phyloP scores from a whole-genome alignment of 768 basidiomycete species.

The Favolaschia claudopus region DNA sequence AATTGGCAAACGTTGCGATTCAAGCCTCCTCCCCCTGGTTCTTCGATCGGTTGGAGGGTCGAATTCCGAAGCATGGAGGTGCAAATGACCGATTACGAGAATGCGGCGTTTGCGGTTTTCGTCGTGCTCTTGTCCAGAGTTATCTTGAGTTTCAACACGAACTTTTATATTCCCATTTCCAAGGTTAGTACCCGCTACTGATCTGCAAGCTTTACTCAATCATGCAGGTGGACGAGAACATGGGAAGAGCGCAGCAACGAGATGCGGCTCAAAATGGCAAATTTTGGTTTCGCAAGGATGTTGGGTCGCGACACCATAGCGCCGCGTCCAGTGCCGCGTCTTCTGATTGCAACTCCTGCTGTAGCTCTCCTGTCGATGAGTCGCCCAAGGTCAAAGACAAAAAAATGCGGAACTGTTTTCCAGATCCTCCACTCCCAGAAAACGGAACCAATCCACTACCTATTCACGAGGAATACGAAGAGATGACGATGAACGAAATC shows the following conservation, averaged over 20 bases:
- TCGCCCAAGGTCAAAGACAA: constrained; percentile 60
- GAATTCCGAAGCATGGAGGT: constrained; percentile 99
- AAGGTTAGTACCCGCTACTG: constrained; percentile 60
- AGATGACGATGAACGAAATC: constrained; percentile 92
- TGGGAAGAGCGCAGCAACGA: constrained; percentile 86
- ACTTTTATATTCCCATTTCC: constrained; percentile 97
- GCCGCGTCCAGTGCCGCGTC: constrained; percentile 53
- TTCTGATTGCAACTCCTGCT: constrained; percentile 48
- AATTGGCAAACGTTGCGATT: constrained; percentile 99
- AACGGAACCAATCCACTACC: constrained; percentile 50
- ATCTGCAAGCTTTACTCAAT: neutral
- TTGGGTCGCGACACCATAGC: constrained; percentile 68
- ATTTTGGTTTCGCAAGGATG: constrained; percentile 91
- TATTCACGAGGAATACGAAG: constrained; percentile 86
- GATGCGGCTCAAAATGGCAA: constrained; percentile 77
- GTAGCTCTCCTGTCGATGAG: constrained; percentile 45
- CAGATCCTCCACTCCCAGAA: constrained; percentile 60
- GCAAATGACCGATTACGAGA: constrained; percentile 98
- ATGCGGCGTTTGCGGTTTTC: constrained; percentile 96
- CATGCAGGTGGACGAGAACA: constrained; percentile 93
- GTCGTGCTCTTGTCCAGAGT: constrained; percentile 93
- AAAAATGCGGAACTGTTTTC: constrained; percentile 77
- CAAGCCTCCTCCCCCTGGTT: constrained; percentile 95
- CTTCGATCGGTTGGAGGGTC: constrained; percentile 95
- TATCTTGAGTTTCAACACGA: constrained; percentile 89